Evolutionary conservation across 495 filamentous ascomycete genomes (phyloP).

Genomic region (Tetracladium marchalianum): DNA sequence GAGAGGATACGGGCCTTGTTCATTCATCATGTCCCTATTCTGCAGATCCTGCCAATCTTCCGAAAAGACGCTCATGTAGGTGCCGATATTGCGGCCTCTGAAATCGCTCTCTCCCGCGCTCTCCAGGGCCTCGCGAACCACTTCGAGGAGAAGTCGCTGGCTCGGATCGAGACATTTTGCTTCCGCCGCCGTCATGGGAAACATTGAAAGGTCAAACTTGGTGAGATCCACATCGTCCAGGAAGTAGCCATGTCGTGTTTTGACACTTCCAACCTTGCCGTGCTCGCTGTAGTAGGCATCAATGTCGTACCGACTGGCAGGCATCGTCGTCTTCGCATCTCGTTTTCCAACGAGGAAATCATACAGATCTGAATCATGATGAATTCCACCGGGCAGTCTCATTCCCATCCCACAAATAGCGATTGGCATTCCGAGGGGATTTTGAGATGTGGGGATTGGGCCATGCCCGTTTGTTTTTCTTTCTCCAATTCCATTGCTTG

Average conservation of each 20-base stretch:
- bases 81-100: no score
- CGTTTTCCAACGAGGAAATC: slow-evolving; percentile 1
- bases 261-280: background rate
- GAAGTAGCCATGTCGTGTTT: slow-evolving; percentile 30
- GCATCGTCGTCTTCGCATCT: background rate
- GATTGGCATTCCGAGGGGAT: no score
- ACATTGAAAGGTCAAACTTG: slow-evolving; percentile 48
- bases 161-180: slow-evolving; percentile 47
- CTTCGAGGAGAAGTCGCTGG: slow-evolving; percentile 43
- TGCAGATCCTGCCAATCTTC: slow-evolving; percentile 28
- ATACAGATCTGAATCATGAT: background rate
- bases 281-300: background rate
- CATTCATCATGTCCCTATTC: slow-evolving; percentile 24
- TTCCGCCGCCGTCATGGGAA: slow-evolving; percentile 43
- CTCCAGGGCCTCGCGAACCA: slow-evolving; percentile 46
- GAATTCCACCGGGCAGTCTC: slow-evolving; percentile 8
- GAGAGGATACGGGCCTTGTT: slow-evolving; percentile 18
- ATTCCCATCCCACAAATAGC: slow-evolving; percentile 3
- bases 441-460: no score
- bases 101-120: slow-evolving; percentile 28
- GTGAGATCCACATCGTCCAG: slow-evolving; percentile 39
- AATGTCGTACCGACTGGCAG: slow-evolving; percentile 1
- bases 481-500: no score
- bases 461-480: no score
- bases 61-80: slow-evolving; percentile 21